These are phyloP conservation scores for Penicillium corylophilum DNA, from an alignment of 2,329 filamentous ascomycete species.

Conservation along the genomic window DNA sequence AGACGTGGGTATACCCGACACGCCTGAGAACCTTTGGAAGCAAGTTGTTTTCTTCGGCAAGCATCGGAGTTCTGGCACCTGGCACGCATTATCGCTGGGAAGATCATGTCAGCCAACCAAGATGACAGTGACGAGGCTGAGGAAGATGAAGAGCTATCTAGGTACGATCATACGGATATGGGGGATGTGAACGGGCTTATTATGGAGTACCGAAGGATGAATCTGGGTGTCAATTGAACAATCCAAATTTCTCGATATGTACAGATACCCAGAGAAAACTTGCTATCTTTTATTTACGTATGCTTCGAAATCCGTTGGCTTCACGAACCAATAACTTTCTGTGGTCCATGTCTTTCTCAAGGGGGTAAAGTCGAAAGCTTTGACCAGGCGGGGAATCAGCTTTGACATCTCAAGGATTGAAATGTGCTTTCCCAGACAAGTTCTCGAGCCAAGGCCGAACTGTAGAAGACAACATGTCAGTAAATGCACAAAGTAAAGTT, in stretches of 20 bases:
- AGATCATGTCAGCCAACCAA: constrained; percentile 8
- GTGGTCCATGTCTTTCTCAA: constrained; percentile 32
- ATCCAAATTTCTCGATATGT: neutral
- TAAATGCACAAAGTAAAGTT: neutral
- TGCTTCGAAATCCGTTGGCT: constrained; percentile 43
- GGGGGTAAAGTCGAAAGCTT: constrained; percentile 29
- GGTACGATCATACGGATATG: constrained; percentile 28
- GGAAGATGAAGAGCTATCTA: neutral
- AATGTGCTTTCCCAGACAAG: constrained; percentile 38
- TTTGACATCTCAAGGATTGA: constrained; percentile 41
- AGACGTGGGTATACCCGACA: constrained; percentile 18
- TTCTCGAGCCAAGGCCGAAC: constrained; percentile 38
- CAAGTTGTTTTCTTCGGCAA: constrained; percentile 25
- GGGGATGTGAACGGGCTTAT: constrained; percentile 25
- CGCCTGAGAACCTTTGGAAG: constrained; percentile 23
- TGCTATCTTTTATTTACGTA: constrained; percentile 15
- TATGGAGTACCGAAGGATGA: constrained; percentile 25
- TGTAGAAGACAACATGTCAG: constrained; percentile 5
- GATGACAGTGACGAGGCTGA: neutral
- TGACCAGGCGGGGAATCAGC: constrained; percentile 34
- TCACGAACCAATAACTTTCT: constrained; percentile 47
- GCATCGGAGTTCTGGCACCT: constrained; percentile 31
- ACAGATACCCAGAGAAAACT: neutral
- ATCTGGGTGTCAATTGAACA: constrained; percentile 12
- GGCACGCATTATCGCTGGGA: constrained; percentile 21